Evolutionary conservation across 805 yeast genomes (phyloP), one percentile per base, ranked within the genome.

Genomic region (Sugiyamaella qingdaonensis): DNA sequence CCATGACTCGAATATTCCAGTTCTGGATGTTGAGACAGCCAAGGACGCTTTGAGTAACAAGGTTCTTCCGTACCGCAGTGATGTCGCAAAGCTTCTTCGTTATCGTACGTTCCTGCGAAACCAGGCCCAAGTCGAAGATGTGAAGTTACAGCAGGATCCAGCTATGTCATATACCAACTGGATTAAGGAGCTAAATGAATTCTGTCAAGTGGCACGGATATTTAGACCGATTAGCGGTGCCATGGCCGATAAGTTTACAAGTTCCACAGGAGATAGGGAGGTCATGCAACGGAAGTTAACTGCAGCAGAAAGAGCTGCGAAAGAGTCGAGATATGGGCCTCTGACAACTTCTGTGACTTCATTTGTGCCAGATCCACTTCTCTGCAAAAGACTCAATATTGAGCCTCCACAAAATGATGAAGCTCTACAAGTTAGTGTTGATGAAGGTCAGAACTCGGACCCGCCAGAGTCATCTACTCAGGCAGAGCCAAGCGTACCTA

Each of bases 381-480:
- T 65, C 2, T 60, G 65, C 51, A 65, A 65, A 35, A 53, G 68
- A 24, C 62, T 65, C 39, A 52, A 51, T 9, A 58, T 65, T 10
- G 35, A 52, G 24, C 53, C 39, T 18, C 57, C 57, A 1, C 18
- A 24, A 44, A 18, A 14, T 3, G 18, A n/a, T 34, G 39, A 34
- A 34, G 39, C 9, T 34, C 18, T 8, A 34, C 8, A 8, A 13
- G 8, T 5, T 8, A 5, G 18, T 34, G 5, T 3, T 8, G 39
- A 34, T 16, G 18, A 34, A 34, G 4, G 18, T n/a, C 39, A 34
- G 18, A 34, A 34, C 18, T 34, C 39, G 5, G 39, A 4, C 3
- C 9, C 39, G 5, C 18, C 18, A 4, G 39, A 16, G 18, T 13
- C 39, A 5, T 34, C 39, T 4, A 8, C 39, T 34, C 39, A n/a